These are phyloP conservation scores for Trichoderma erinaceum DNA, from an alignment of 495 filamentous ascomycete species.

Conservation along the genomic window DNA sequence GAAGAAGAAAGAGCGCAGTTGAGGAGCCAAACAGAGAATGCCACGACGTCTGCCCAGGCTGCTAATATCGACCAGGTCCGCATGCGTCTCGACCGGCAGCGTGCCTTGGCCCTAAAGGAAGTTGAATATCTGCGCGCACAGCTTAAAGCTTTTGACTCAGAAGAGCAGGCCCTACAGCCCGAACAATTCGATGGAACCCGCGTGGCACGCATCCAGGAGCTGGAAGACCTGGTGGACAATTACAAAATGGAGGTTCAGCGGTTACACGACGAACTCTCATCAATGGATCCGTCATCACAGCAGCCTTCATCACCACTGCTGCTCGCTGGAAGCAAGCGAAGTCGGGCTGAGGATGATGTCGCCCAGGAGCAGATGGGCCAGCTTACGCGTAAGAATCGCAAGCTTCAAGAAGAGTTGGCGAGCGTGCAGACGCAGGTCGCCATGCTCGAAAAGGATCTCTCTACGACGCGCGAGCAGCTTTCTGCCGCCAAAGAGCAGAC, in stretches of 20 bases:
- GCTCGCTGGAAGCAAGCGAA: constrained; percentile 51
- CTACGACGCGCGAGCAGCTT: constrained; percentile 65
- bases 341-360: constrained; percentile 47
- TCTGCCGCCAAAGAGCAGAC: constrained; percentile 63
- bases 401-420: constrained; percentile 71
- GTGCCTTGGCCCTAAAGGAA: constrained; percentile 78
- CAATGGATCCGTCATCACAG: constrained; percentile 41
- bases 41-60: constrained; percentile 44
- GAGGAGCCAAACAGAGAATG: constrained; percentile 62
- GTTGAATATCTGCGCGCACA: constrained; percentile 91
- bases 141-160: constrained; percentile 81
- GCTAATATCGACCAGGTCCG: constrained; percentile 58
- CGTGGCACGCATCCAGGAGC: constrained; percentile 64
- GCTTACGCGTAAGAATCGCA: constrained; percentile 74
- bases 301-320: constrained; percentile 19
- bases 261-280: constrained; percentile 63
- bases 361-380: constrained; percentile 76
- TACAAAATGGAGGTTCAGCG: constrained; percentile 79
- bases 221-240: constrained; percentile 79
- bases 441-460: constrained; percentile 66
- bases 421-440: constrained; percentile 59
- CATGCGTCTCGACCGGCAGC: constrained; percentile 70
- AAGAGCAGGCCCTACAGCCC: constrained; percentile 77
- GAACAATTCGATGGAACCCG: constrained; percentile 74
- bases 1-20: constrained; percentile 61